These are phyloP conservation scores for Bombardia bombarda DNA, from an alignment of 495 filamentous ascomycete species.

Conservation along the genomic window DNA sequence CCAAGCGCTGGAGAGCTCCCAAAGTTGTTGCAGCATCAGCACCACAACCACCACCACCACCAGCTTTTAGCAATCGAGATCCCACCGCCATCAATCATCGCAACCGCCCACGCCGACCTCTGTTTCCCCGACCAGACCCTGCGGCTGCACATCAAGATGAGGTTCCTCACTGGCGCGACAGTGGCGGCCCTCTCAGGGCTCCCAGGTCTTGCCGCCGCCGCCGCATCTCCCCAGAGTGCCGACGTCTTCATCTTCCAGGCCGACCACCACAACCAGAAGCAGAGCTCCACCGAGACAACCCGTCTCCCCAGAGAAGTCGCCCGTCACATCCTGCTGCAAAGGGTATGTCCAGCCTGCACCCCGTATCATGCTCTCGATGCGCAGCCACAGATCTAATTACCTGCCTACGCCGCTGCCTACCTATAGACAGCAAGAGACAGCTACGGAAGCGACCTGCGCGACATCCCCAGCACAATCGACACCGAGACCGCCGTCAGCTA, in stretches of 20 bases:
- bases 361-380: too few species aligned
- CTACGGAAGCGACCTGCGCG: slow-evolving; percentile 28
- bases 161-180: slow-evolving; percentile 16
- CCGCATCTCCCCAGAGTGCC: slow-evolving; percentile 15
- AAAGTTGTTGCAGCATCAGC: too few species aligned
- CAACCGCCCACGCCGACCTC: too few species aligned
- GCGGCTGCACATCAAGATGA: slow-evolving; percentile 15
- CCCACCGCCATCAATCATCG: background rate
- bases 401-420: slow-evolving; percentile 19
- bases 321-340: slow-evolving; percentile 28
- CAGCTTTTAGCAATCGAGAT: too few species aligned
- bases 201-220: slow-evolving; percentile 16
- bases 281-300: background rate
- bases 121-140: background rate
- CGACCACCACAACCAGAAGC: slow-evolving; percentile 2
- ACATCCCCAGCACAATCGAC: slow-evolving; percentile 29
- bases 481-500: slow-evolving; percentile 31
- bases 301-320: slow-evolving; percentile 17
- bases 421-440: slow-evolving; percentile 30
- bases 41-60: too few species aligned
- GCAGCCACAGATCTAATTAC: slow-evolving; percentile 22
- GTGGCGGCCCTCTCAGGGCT: slow-evolving; percentile 22
- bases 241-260: slow-evolving; percentile 22
- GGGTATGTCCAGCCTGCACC: slow-evolving; percentile 9
- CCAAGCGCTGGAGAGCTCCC: too few species aligned